Evolutionary conservation across 148 eudicot genomes (phyloP), one percentile per base, ranked within the genome.

Genomic region (Selenicereus undatus): DNA sequence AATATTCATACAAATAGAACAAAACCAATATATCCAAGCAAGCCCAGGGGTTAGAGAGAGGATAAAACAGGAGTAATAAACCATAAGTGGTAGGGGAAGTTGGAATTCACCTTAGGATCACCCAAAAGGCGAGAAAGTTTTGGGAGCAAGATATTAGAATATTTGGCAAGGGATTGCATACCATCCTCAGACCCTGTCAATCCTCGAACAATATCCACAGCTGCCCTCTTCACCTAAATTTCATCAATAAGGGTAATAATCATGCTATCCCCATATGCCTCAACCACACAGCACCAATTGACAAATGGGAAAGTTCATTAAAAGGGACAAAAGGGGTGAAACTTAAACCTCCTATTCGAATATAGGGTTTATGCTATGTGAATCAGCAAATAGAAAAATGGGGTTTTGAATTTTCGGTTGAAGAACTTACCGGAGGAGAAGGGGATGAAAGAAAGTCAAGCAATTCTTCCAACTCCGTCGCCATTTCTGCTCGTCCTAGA

Each of bases 171-270:
- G 73, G 94, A 86, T 77, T 80, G 88, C 76, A 93, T 80, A 66
- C 95, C 98, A 79, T 96, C 98, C 75, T 89, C 98, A 29, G 98
- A 92, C 13, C 99, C 99, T 2, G 99, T 96, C 75, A 92, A 87
- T 76, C 90, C 97, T 77, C 96, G 93, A 80, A 96, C 97, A 80
- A 96, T 93, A 81, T 89, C 90, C 69, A 92, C 93, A 74, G 99
- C 99, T 78, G 89, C 95, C 85, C 89, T 92, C 89, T 86, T 93
- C 62, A 96, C 87, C 99, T 96, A 78, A 83, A 71, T 43, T 70
- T 32, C 65, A 11, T 39, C 70, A 58, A 21, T 16, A 79, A 6
- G 16, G 42, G 74, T 30, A 64, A 22, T 27, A 64, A 22, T 64
- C 16, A 56, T 16, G 21, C 18, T 52, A 7, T 21, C 8, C 43